Percentiles rank a stretch among this genome's conserved stretches.
These are phyloP conservation scores for Salix udensis DNA, from an alignment of 345 rosid genomes.

Conservation along the genomic window DNA sequence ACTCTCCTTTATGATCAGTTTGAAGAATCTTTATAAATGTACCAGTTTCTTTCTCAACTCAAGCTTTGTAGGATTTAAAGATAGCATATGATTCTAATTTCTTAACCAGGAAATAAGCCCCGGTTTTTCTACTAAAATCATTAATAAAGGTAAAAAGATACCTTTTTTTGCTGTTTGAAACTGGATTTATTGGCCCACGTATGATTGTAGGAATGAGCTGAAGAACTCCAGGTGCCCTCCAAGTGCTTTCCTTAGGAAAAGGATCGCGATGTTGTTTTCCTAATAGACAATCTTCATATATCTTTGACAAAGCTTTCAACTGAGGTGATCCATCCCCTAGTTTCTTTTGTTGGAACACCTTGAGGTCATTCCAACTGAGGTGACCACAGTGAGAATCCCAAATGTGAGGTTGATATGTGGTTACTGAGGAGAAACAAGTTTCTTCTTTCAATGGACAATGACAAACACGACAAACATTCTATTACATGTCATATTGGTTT, in stretches of 20 bases:
- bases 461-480: neutral
- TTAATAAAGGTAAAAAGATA: neutral
- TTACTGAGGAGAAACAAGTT: too few relatives aligned
- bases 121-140: neutral
- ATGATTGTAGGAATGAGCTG: conserved; percentile 3
- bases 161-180: neutral
- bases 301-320: rapidly evolving
- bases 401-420: neutral
- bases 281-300: neutral
- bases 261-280: neutral
- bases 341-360: neutral
- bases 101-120: too few relatives aligned
- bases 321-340: neutral
- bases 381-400: conserved; percentile 8
- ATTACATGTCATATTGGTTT: neutral
- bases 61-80: neutral
- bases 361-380: neutral
- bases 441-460: neutral
- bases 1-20: neutral
- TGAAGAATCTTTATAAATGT: neutral
- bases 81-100: neutral
- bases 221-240: neutral
- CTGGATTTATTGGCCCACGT: neutral
- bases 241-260: neutral
- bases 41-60: neutral